These are phyloP conservation scores for Suillus placidus DNA, from an alignment of 768 basidiomycete species.

Conservation along the genomic window DNA sequence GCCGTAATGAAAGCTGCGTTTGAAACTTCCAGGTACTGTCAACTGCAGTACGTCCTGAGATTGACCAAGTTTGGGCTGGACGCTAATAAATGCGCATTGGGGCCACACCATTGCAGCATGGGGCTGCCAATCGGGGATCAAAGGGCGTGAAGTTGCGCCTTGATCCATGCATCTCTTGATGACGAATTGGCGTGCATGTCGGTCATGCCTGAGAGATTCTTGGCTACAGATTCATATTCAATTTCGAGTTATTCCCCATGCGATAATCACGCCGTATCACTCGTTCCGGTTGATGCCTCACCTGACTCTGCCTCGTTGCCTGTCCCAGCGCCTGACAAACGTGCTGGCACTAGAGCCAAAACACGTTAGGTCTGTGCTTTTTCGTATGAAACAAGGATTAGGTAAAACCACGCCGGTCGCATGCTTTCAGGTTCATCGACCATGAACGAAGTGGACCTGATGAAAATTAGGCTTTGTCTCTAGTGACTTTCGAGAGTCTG, in stretches of 20 bases:
- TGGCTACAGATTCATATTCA: not conserved
- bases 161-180: not conserved
- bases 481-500: conserved; percentile 16
- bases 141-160: not conserved
- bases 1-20: conserved; percentile 20
- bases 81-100: not conserved
- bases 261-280: conserved; percentile 3
- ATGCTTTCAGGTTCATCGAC: conserved; percentile 15
- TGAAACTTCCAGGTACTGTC: conserved; percentile 14
- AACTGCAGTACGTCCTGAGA: not conserved
- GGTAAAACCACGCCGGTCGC: conserved; percentile 9
- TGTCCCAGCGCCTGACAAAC: not conserved
- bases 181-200: conserved; percentile 3
- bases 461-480: conserved; percentile 29
- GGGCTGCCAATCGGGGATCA: not conserved
- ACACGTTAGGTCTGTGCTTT: not conserved
- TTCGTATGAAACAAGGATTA: not conserved
- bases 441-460: conserved; percentile 12
- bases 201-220: conserved; percentile 5
- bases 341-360: not conserved
- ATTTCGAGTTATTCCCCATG: conserved; percentile 1
- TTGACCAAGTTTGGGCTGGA: not conserved
- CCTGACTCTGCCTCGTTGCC: conserved; percentile 10
- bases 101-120: conserved; percentile 5
- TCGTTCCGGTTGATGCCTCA: conserved; percentile 1